Evolutionary conservation across 139 green algal genomes (phyloP), one percentile per base, ranked within the genome.

Genomic region (Ettlia oleoabundans): DNA sequence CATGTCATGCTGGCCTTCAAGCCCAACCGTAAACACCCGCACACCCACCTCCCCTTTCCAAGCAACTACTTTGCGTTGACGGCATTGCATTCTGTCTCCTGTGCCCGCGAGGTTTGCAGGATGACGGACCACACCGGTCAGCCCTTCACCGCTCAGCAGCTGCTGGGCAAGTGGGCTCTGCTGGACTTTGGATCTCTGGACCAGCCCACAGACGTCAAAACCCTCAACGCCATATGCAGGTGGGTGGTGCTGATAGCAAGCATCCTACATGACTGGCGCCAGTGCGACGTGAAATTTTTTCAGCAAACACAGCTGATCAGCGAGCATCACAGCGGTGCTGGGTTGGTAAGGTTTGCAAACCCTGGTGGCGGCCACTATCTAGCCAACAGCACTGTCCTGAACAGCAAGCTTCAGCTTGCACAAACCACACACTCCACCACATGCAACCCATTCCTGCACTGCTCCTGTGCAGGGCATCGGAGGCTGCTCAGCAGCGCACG

Each of bases 401-500:
- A n/a, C n/a, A n/a, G n/a, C n/a, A n/a, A n/a, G n/a, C n/a, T n/a
- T n/a, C n/a, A n/a, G n/a, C n/a, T n/a, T n/a, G n/a, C n/a, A n/a
- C n/a, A n/a, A n/a, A n/a, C n/a, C n/a, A n/a, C n/a, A n/a, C n/a
- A n/a, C n/a, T n/a, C n/a, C n/a, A n/a, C n/a, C n/a, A n/a, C n/a
- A n/a, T 67, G 10, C 18, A 7, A 37, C 7, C 61, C 61, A 13
- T 8, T 30, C 10, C 24, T 33, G 10, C 7, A 13, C 15, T 18
- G 28, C 61, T 32, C 32, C 32, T 4, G 30, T 26, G 70, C 70
- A 84, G 71, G 79, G 79, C 79, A 8, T 40, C 79, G 1, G 79
- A 84, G 71, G 61, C 58, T 15, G 79, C 66, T 1, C 69, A 84
- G 79, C 55, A 84, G 79, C 79, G 79, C 79, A 71, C 33, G 22